Base-by-base conservation (phyloP, 306 rosid species). In the Quercus mongolica region DNA sequence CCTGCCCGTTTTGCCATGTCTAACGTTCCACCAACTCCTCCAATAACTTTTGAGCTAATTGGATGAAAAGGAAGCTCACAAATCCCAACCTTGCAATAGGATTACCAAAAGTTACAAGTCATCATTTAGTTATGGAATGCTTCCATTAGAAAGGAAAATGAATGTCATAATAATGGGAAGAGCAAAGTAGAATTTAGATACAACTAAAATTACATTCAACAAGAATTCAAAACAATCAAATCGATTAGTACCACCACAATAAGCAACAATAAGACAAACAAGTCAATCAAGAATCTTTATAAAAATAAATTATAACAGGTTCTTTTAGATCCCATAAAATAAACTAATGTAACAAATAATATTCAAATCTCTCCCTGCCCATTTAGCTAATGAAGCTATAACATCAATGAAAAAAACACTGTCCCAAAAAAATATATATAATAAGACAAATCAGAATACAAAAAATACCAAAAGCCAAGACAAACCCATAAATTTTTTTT, bases 11-110 rank as follows among this genome's bases (percentile, higher is more conserved):
- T 28, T 28, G 0, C 31, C 31, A 28, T 28, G 31, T 28, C 31
- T 28, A 28, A 2, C 30, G 30, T 26, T 26, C 30, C 3, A 26
- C 30, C 30, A 3, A 94, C 90, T 85, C 99, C 99, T 85, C 99
- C 99, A 81, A 84, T 21, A 3, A 83, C 86, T 84, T 94, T 97
- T 3, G 97, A 90, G 89, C 99, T 94, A 86, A 92, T 76, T 31
- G 95, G 94, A 84, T 94, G 83, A 82, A 83, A 94, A 3, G 99
- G 99, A 84, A 94, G 99, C 82, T 94, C 99, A 63, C 99, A 94
- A 56, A 94, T 86, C 46, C 89, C 99, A 79, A 94, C 97, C 97
- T 94, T 63, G 52, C 21, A 77, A 74, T 59, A 83, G 38, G 70
- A 57, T 59, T 79, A 78, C 74, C 83, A 76, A 54, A 51, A 69